phyloP scores from a whole-genome alignment of 2,329 filamentous ascomycete genomes.

The Alternaria sp. region DNA sequence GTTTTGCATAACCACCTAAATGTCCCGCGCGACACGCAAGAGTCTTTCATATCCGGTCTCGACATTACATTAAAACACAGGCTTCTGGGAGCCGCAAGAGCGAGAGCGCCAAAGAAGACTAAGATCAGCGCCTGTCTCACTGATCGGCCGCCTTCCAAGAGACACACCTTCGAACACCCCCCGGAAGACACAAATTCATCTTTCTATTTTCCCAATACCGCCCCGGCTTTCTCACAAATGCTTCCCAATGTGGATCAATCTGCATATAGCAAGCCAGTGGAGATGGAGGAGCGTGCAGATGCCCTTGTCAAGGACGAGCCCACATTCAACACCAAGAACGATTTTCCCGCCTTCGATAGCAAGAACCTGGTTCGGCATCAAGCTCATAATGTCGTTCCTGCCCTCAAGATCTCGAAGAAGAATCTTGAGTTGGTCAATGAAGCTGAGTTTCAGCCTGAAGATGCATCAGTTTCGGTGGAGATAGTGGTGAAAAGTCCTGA shows the following conservation, averaged over 20 bases:
- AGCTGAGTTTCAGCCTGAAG: not conserved
- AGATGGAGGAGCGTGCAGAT: not conserved
- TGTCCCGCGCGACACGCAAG: not conserved
- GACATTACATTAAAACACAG: not conserved
- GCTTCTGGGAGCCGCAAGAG: too few species aligned
- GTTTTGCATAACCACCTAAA: not conserved
- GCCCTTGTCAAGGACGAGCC: not conserved
- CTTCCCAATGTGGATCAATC: too few species aligned
- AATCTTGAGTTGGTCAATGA: not conserved
- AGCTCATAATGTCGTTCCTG: not conserved
- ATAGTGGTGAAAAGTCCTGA: not conserved
- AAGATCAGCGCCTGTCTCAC: not conserved
- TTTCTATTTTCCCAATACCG: too few species aligned
- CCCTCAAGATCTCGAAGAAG: not conserved
- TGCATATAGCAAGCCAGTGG: too few species aligned
- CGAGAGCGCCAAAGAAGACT: not conserved
- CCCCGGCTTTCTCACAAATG: too few species aligned
- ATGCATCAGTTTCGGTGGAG: not conserved
- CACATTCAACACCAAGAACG: not conserved
- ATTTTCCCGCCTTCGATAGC: not conserved
- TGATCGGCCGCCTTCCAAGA: not conserved
- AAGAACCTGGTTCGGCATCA: rapidly evolving
- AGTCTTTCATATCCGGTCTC: not conserved
- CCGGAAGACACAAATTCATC: too few species aligned
- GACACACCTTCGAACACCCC: too few species aligned